Evolutionary conservation across 2,329 filamentous ascomycete species (phyloP), one percentile per base, ranked within the genome.

Genomic region (Trichoderma brevicompactum): DNA sequence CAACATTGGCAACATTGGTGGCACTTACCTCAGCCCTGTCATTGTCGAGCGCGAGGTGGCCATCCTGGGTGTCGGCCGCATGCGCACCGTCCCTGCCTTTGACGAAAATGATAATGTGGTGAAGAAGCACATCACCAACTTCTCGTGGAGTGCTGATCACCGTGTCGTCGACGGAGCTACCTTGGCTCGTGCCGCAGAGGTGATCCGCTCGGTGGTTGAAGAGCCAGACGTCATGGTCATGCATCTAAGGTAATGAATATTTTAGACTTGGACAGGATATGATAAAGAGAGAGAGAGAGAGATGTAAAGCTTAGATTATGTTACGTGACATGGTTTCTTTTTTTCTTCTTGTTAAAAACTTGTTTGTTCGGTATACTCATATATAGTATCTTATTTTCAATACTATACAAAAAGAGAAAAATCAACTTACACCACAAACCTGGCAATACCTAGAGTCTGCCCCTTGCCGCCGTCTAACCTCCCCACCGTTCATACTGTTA

Each of bases 131-230:
- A 85, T 96, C 67, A 89, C 90, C 75, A 93, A 96, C 74, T 92
- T 98, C 72, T 98, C 94, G 79, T 98, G 94, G 94, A 94, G 92
- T 76, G 94, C 94, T 6, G 94, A 98, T 78, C 95, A 99, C 78
- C 84, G 95, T 19, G 91, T 98, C 62, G 88, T 98, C 53, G 95
- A 99, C 78, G 95, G 95, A 2, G 94, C 94, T 53, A 97, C 94
- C 67, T 92, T 97, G 86, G 95, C 95, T 19, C 85, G 94, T 70
- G 94, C 94, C 76, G 93, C 92, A 12, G 92, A 94, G 72, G 85
- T 90, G 68, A 91, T 98, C 23, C 87, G 88, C 71, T 82, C 83
- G 59, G 87, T 91, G 70, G 85, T 98, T 44, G 94, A 98, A 80
- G 87, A 92, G 73, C 92, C 94, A 5, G 93, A 94, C 74, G 84